Conservation (phyloP, 345 rosid genomes). For the Bruguiera sexangula region DNA sequence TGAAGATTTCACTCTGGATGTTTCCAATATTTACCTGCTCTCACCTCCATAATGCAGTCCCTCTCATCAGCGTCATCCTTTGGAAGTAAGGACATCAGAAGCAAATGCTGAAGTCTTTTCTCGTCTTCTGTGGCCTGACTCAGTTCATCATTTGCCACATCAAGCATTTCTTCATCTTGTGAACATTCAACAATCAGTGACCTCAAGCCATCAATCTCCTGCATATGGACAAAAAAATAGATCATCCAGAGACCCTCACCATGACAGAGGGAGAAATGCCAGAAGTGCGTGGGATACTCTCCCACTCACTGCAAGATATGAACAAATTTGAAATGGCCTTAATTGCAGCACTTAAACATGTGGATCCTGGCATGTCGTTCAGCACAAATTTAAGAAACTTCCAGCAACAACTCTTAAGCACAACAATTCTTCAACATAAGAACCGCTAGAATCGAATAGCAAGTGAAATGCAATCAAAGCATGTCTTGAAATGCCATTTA, state of each 20-base stretch:
- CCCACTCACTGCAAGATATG: background rate
- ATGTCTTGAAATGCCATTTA: slow-evolving; percentile 9
- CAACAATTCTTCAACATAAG: no score
- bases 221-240: slow-evolving; percentile 13
- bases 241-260: background rate
- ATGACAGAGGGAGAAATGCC: background rate
- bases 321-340: background rate
- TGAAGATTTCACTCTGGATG: background rate
- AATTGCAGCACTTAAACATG: no score
- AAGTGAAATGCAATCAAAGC: background rate
- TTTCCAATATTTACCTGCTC: slow-evolving; percentile 66
- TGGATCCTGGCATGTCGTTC: no score
- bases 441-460: background rate
- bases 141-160: slow-evolving; percentile 71
- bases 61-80: slow-evolving; percentile 98
- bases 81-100: slow-evolving; percentile 85
- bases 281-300: background rate
- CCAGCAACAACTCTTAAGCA: no score
- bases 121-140: slow-evolving; percentile 54
- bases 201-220: slow-evolving; percentile 79
- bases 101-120: slow-evolving; percentile 61
- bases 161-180: slow-evolving; percentile 74
- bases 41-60: slow-evolving; percentile 94
- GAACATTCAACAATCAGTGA: slow-evolving; percentile 58
- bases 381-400: no score